These are phyloP conservation scores for Fusarium haematococcum DNA, from an alignment of 2,329 filamentous ascomycete genomes.

Conservation along the genomic window DNA sequence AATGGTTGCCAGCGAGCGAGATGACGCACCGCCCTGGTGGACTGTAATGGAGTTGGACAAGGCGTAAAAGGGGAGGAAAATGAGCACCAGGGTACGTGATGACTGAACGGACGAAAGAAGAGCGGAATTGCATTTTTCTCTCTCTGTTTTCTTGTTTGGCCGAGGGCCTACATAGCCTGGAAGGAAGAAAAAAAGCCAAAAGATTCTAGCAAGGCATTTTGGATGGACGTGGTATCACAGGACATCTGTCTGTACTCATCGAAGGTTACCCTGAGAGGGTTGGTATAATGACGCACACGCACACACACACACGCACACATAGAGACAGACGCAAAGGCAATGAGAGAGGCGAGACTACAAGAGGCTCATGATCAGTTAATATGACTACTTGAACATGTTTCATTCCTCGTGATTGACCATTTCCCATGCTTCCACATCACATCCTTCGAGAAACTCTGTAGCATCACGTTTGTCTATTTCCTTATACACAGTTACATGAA, in stretches of 20 bases:
- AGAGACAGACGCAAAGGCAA: constrained; percentile 1
- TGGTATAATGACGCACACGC: constrained; percentile 14
- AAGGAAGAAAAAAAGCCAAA: constrained; percentile 12
- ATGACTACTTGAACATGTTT: neutral
- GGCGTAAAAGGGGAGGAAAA: neutral
- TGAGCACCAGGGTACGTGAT: neutral
- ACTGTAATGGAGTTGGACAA: constrained; percentile 20
- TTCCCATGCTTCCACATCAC: neutral
- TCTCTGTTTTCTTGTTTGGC: neutral
- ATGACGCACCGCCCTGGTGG: neutral
- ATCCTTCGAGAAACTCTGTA: constrained; percentile 5
- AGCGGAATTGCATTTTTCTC: neutral
- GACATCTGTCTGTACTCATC: neutral
- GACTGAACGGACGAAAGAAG: neutral
- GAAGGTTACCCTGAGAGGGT: constrained; percentile 1
- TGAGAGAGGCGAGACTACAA: neutral
- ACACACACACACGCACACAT: neutral
- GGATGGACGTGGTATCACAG: constrained; percentile 21
- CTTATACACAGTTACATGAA: constrained; percentile 49
- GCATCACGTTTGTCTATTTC: constrained; percentile 47
- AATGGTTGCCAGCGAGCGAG: neutral
- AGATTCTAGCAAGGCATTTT: constrained; percentile 40
- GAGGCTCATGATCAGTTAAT: neutral
- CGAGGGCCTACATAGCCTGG: neutral
- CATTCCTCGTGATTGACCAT: neutral